Evolutionary conservation across 2,329 filamentous ascomycete species (phyloP).

Genomic region (Pleoardoris graminearum): DNA sequence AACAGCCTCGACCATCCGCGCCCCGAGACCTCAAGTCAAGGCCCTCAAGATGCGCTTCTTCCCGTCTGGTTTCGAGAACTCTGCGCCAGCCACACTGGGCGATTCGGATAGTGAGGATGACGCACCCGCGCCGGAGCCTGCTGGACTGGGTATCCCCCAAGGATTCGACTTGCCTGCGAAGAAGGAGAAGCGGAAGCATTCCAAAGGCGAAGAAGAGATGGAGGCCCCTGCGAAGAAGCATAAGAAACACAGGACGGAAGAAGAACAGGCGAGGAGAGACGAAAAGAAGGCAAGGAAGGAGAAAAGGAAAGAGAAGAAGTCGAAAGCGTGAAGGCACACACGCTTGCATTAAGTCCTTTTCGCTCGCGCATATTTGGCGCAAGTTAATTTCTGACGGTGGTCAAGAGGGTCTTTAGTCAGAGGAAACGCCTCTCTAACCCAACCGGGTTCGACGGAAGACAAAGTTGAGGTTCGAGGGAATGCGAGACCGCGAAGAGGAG

Average conservation of each 20-base stretch:
- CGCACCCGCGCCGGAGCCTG: conserved; percentile 35
- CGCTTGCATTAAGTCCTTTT: background rate
- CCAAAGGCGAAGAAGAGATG: conserved; percentile 29
- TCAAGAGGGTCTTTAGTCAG: too few relatives aligned
- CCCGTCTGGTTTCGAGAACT: conserved; percentile 63
- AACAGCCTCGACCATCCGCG: conserved; percentile 55
- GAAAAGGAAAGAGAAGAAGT: conserved; percentile 39
- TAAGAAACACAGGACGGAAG: conserved; percentile 42
- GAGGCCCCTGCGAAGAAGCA: conserved; percentile 45
- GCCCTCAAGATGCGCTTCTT: conserved; percentile 69
- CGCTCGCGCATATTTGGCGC: too few relatives aligned
- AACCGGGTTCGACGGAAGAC: too few relatives aligned
- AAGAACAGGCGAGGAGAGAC: conserved; percentile 42
- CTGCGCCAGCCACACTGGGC: conserved; percentile 49
- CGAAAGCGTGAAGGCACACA: conserved; percentile 18
- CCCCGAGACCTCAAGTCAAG: conserved; percentile 66
- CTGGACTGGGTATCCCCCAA: conserved; percentile 30
- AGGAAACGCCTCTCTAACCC: too few relatives aligned
- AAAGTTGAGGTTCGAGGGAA: too few relatives aligned
- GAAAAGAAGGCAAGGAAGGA: conserved; percentile 46
- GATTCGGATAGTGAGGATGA: conserved; percentile 50
- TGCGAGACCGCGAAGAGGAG: too few relatives aligned
- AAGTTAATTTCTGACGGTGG: too few relatives aligned
- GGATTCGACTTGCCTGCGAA: conserved; percentile 27
- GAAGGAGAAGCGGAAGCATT: conserved; percentile 48